A percentile compares a stretch with the other conserved stretches of the same genome.
These are phyloP conservation scores for Fusarium nanum DNA, from an alignment of 2,329 filamentous ascomycete genomes.

Conservation along the genomic window DNA sequence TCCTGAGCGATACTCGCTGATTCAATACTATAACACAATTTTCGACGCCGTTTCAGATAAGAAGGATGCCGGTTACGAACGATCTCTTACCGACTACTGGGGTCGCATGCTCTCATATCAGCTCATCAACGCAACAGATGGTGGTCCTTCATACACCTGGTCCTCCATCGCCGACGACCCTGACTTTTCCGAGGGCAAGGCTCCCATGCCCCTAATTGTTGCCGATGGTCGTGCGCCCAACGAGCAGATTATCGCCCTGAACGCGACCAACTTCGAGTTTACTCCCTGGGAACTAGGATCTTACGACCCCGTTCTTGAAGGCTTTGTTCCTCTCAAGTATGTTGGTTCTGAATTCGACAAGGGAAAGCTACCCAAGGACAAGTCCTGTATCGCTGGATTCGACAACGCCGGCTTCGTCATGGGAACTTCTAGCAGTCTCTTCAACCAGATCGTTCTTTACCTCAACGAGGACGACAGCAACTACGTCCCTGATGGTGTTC, in stretches of 20 bases:
- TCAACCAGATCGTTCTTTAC: constrained; percentile 80
- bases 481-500: constrained; percentile 63
- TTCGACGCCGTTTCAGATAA: constrained; percentile 53
- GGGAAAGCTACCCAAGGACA: constrained; percentile 60
- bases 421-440: constrained; percentile 84
- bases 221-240: constrained; percentile 61
- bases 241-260: constrained; percentile 59
- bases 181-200: constrained; percentile 55
- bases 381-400: constrained; percentile 69
- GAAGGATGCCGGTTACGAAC: constrained; percentile 58
- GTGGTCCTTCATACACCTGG: constrained; percentile 82
- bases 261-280: constrained; percentile 74
- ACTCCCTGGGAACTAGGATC: constrained; percentile 74
- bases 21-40: constrained; percentile 55
- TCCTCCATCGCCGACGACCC: constrained; percentile 70
- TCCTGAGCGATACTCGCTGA: constrained; percentile 52
- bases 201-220: constrained; percentile 63
- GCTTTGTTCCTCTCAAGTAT: constrained; percentile 70
- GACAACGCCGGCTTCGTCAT: constrained; percentile 85
- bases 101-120: constrained; percentile 88
- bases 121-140: constrained; percentile 79
- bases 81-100: constrained; percentile 89
- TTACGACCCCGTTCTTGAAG: constrained; percentile 69
- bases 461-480: constrained; percentile 61
- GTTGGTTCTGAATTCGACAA: constrained; percentile 68